phyloP scores from a whole-genome alignment of 306 rosid genomes.

The Quercus berberidifolia region DNA sequence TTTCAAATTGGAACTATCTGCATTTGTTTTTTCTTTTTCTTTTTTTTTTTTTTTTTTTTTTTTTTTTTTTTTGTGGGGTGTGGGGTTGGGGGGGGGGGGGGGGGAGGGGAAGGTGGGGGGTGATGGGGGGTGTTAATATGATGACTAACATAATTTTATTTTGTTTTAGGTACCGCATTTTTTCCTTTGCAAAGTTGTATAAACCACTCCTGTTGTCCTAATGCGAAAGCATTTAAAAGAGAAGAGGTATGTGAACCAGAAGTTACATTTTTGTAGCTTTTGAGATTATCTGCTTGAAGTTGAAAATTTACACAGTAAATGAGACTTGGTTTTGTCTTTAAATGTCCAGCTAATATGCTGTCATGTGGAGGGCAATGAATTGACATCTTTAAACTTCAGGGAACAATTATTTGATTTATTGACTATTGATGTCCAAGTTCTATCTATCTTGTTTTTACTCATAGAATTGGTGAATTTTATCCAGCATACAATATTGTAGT shows the following conservation, averaged over 20 bases:
- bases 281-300: neutral
- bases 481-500: neutral
- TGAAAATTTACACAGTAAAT: neutral
- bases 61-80: neutral
- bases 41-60: neutral
- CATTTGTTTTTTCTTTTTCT: neutral
- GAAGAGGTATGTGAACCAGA: slow-evolving; percentile 59
- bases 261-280: neutral
- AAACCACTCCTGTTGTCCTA: slow-evolving; percentile 95
- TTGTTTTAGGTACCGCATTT: slow-evolving; percentile 74
- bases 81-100: neutral
- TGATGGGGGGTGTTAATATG: neutral
- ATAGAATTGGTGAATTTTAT: neutral
- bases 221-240: slow-evolving; percentile 92
- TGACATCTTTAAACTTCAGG: neutral
- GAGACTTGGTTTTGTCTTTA: neutral
- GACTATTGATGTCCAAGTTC: neutral
- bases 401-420: neutral
- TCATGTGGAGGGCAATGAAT: neutral
- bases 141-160: neutral
- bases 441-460: neutral
- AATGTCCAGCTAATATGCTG: neutral
- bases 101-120: no score
- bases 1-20: neutral
- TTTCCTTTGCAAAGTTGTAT: slow-evolving; percentile 90